Percentiles rank a stretch among this genome's conserved stretches.
Conservation (phyloP, 495 filamentous ascomycete genomes). For the Alectoria sarmentosa region DNA sequence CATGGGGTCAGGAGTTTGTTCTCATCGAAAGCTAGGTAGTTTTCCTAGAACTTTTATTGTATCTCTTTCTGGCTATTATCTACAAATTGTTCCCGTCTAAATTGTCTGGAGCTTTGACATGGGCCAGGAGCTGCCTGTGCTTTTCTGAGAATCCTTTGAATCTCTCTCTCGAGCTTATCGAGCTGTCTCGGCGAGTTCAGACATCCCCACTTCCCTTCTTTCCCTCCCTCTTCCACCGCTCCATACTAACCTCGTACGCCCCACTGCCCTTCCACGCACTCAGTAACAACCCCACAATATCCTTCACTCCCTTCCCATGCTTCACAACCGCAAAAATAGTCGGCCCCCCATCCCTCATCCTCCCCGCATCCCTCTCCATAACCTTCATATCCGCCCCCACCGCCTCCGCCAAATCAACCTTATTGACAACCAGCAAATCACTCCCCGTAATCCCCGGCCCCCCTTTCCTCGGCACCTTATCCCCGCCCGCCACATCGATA, state of each 20-base stretch:
- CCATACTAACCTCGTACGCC: constrained; percentile 52
- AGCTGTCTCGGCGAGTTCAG: not conserved
- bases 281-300: constrained; percentile 81
- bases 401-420: constrained; percentile 87
- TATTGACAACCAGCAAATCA: constrained; percentile 89
- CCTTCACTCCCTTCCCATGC: constrained; percentile 72
- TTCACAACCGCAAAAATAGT: constrained; percentile 98
- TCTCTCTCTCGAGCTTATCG: not conserved
- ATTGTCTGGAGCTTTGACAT: no score
- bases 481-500: constrained; percentile 94
- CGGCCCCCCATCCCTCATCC: constrained; percentile 93
- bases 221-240: constrained; percentile 47
- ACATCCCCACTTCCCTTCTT: constrained; percentile 39
- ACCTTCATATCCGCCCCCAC: constrained; percentile 87
- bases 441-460: constrained; percentile 95
- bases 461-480: constrained; percentile 94
- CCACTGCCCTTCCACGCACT: constrained; percentile 90
- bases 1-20: no score
- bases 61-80: no score
- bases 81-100: no score
- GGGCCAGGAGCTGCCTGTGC: no score
- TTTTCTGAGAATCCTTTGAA: not conserved
- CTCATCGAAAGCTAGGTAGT: no score
- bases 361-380: constrained; percentile 91
- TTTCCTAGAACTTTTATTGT: no score